These are phyloP conservation scores for Kwoniella shivajii DNA, from an alignment of 1,284 basidiomycete species.

Conservation along the genomic window DNA sequence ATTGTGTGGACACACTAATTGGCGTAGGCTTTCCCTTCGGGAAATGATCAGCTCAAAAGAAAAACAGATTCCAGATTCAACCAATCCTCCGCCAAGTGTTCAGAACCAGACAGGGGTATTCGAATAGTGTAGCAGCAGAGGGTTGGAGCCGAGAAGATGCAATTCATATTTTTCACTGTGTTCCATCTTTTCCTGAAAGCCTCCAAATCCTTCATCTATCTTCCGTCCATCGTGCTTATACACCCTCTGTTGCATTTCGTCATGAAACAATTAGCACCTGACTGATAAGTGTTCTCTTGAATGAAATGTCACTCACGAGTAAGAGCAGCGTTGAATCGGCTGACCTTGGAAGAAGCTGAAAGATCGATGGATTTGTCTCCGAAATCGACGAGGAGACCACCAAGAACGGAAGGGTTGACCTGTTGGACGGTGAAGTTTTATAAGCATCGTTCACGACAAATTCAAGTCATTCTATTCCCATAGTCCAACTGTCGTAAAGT, in stretches of 20 bases:
- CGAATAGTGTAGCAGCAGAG: too few relatives aligned
- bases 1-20: too few relatives aligned
- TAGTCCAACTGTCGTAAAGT: too few relatives aligned
- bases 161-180: conserved; percentile 17
- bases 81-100: too few relatives aligned
- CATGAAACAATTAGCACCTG: neutral
- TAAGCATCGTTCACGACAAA: too few relatives aligned
- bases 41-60: too few relatives aligned
- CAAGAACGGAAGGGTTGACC: conserved; percentile 85
- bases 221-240: conserved; percentile 11
- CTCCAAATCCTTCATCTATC: conserved; percentile 1
- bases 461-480: too few relatives aligned
- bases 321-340: conserved; percentile 87
- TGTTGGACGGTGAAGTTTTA: too few relatives aligned
- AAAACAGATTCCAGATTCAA: too few relatives aligned
- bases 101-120: too few relatives aligned
- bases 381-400: conserved; percentile 93
- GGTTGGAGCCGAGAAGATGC: conserved; percentile 11
- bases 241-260: conserved; percentile 18
- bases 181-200: too few relatives aligned
- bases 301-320: conserved; percentile 53
- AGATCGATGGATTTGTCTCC: conserved; percentile 96
- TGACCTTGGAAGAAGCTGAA: conserved; percentile 88
- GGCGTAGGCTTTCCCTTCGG: too few relatives aligned
- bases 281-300: neutral